phyloP scores from a whole-genome alignment of 768 basidiomycete species.

The Cubamyces sp. region DNA sequence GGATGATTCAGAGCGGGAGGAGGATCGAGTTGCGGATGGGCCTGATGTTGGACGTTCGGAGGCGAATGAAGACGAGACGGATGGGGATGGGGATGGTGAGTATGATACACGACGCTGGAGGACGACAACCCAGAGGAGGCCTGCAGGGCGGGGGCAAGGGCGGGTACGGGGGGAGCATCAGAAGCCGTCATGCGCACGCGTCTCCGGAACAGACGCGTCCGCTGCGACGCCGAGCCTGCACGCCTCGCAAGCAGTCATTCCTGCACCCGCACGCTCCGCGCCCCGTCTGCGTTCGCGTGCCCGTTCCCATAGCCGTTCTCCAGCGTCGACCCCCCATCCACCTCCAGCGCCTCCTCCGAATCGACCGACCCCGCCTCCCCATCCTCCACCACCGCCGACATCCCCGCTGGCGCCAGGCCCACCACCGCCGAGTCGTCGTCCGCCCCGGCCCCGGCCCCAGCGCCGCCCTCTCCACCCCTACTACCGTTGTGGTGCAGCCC shows the following conservation, averaged over 20 bases:
- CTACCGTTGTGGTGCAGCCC: conserved; percentile 16
- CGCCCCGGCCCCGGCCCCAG: not conserved
- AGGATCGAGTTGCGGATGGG: not conserved
- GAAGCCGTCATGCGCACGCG: conserved; percentile 3
- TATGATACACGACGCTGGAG: conserved; percentile 10
- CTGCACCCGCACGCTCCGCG: not conserved
- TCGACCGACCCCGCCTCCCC: not conserved
- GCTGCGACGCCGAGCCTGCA: conserved; percentile 19
- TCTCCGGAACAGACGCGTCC: conserved; percentile 23
- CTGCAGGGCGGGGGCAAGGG: conserved; percentile 10
- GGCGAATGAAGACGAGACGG: not conserved
- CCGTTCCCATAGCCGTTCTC: not conserved
- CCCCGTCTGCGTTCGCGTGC: not conserved
- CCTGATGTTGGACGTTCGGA: too few species aligned
- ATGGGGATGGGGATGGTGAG: too few species aligned
- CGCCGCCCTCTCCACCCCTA: conserved; percentile 1
- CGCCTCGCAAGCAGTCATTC: conserved; percentile 30
- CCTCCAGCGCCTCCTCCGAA: not conserved
- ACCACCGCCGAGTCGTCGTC: not conserved
- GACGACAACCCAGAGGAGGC: conserved; percentile 18
- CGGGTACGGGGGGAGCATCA: not conserved
- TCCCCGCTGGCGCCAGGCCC: not conserved
- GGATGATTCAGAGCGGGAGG: not conserved
- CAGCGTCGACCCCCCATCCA: not conserved
- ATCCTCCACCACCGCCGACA: conserved; percentile 1